phyloP scores from a whole-genome alignment of 352 stramenopile species.

The Pythium grandisporangium region DNA sequence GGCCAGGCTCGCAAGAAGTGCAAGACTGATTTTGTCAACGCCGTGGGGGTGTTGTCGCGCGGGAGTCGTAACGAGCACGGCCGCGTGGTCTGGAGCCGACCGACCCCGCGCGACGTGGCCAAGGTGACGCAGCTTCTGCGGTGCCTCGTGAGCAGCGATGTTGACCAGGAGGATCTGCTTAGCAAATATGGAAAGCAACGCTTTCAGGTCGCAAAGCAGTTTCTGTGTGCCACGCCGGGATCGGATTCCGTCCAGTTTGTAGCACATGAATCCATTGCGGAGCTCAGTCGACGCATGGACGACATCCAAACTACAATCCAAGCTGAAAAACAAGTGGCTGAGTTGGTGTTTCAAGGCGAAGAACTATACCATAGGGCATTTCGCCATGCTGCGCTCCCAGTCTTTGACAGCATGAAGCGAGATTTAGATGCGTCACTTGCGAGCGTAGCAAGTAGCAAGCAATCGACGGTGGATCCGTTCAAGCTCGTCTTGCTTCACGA shows the following conservation, averaged over 20 bases:
- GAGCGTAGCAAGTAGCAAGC: background rate
- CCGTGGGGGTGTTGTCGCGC: constrained; percentile 47
- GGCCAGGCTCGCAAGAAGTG: constrained; percentile 49
- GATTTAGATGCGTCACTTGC: constrained; percentile 25
- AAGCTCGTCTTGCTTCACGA: constrained; percentile 58
- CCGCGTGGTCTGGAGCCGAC: constrained; percentile 28
- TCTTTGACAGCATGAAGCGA: constrained; percentile 47
- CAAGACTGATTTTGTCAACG: constrained; percentile 60
- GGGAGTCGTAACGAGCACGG: constrained; percentile 17
- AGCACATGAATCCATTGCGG: constrained; percentile 15
- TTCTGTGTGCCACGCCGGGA: constrained; percentile 19
- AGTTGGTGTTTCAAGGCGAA: constrained; percentile 45
- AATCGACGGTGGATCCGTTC: constrained; percentile 18
- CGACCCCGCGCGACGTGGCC: constrained; percentile 37
- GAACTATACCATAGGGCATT: constrained; percentile 57
- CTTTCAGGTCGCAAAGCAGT: constrained; percentile 51
- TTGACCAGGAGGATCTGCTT: constrained; percentile 40
- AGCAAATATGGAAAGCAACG: constrained; percentile 61
- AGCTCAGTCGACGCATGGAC: constrained; percentile 22
- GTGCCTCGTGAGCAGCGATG: constrained; percentile 45
- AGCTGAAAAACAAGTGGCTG: constrained; percentile 42
- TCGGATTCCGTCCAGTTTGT: constrained; percentile 27
- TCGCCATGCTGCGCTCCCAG: constrained; percentile 29
- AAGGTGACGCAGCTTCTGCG: constrained; percentile 51
- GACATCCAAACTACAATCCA: constrained; percentile 51